Conservation (phyloP, 208 protist genomes). For the Balamuthia mandrillaris region DNA sequence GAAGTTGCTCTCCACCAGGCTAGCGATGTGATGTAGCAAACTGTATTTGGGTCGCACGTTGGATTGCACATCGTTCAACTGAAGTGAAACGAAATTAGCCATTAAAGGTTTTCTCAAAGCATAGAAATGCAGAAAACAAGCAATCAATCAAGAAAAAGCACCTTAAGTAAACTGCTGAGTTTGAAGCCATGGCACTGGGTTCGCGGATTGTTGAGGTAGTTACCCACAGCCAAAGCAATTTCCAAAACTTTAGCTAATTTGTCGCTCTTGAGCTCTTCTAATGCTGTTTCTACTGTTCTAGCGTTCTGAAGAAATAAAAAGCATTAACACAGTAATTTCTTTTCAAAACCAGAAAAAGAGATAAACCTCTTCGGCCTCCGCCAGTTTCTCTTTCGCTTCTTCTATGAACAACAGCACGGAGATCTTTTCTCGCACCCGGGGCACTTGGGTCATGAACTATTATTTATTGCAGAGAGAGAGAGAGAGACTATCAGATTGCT, state of each 20-base stretch:
- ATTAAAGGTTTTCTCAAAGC: too few species aligned
- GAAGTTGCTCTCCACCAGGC: neutral
- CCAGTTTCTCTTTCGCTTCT: neutral
- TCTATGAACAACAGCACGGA: neutral
- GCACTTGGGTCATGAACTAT: neutral
- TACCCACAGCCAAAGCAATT: neutral
- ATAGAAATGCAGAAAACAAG: neutral
- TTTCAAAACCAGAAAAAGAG: neutral
- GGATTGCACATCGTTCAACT: constrained; percentile 12
- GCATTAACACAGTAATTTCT: too few species aligned
- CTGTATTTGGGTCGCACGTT: neutral
- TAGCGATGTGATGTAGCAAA: neutral
- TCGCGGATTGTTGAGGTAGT: neutral
- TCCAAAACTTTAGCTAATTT: neutral
- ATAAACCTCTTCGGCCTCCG: neutral
- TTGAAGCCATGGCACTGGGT: neutral
- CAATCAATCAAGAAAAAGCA: neutral
- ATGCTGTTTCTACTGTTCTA: neutral
- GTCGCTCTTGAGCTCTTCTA: neutral
- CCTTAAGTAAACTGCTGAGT: neutral
- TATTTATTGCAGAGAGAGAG: neutral
- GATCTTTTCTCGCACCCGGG: neutral
- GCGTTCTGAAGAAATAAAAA: too few species aligned
- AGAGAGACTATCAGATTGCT: neutral
- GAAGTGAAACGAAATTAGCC: too few species aligned